Conservation (phyloP, 1,139 yeast genomes). For the Taphrina deformans region DNA sequence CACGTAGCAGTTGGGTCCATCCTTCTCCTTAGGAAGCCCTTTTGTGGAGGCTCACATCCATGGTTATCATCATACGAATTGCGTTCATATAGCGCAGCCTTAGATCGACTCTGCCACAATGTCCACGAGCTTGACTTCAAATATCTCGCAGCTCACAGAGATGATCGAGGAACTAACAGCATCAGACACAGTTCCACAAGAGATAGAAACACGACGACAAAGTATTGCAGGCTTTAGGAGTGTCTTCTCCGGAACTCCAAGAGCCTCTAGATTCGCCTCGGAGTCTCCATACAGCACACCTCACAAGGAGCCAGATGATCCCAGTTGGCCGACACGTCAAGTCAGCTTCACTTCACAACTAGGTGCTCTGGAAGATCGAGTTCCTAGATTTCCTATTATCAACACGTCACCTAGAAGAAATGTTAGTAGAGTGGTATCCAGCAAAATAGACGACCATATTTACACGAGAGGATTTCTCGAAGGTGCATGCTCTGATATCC, state of each 20-base stretch:
- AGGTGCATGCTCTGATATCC: slow-evolving; percentile 55
- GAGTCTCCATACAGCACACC: slow-evolving; percentile 27
- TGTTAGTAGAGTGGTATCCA: slow-evolving; percentile 10
- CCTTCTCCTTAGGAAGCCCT: no score
- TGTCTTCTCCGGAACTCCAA: slow-evolving; percentile 2
- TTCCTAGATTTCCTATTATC: slow-evolving; percentile 6
- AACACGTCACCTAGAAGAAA: slow-evolving; percentile 16
- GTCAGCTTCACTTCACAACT: background rate
- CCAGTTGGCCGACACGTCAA: slow-evolving; percentile 25
- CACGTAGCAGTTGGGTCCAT: no score
- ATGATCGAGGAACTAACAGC: slow-evolving; percentile 28
- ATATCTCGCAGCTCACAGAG: slow-evolving; percentile 20
- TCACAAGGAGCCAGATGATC: slow-evolving; percentile 31
- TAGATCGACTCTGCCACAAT: background rate
- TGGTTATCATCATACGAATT: no score
- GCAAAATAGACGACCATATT: slow-evolving; percentile 34
- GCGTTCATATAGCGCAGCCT: no score
- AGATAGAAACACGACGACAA: background rate
- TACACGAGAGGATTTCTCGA: slow-evolving; percentile 38
- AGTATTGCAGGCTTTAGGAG: background rate
- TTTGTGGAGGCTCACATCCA: no score
- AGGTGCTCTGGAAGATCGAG: background rate
- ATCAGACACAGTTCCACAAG: background rate
- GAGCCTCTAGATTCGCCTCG: background rate
- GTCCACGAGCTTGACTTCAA: slow-evolving; percentile 1